Evolutionary conservation across 2,329 filamentous ascomycete genomes (phyloP), one percentile per base, ranked within the genome.

Genomic region (Colletotrichum cereale): DNA sequence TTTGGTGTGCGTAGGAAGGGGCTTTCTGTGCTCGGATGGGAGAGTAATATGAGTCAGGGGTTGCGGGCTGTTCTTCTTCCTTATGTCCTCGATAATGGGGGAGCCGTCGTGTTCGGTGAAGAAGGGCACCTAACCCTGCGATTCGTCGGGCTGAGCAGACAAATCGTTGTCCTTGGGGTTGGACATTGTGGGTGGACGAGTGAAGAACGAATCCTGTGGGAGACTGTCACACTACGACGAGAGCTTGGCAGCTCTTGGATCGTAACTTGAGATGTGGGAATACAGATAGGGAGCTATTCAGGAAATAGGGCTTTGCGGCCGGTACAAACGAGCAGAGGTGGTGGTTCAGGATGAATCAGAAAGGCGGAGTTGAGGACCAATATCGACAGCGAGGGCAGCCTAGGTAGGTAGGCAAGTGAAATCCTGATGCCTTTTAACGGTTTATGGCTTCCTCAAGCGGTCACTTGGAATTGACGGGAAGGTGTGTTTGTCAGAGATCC

Each of bases 91-190:
- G 24, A 60, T 24, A 12, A 69, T 63, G 26, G 65, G 69, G 5
- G 36, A 62, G 12, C 53, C 65, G 31, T 69, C 60, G 3, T 72
- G 66, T 26, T 72, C 69, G 7, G 69, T 72, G 7, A 69, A 64
- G 53, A 69, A 60, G 65, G 69, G 66, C 3, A 55, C 36, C 69
- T 72, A 72, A 38, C 60, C 53, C 52, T 72, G 57, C 12, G 52
- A 24, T 24, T 48, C 26, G 14, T 24, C 24, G 5, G 42, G 26
- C 16, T 48, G 44, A 10, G 36, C 12, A 21, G 38, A 38, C 44
- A 48, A 29, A 12, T 34, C 24, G 16, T 53, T 44, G 10, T 60
- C 42, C 18, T 62, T 44, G 14, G 57, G 34, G 31, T n/a, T 63
- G 26, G 38, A 31, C 69, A 68, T 72, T 24, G 11, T 26, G 31